Evolutionary conservation across 2,329 filamentous ascomycete species (phyloP).

Genomic region (Amphichorda felina): DNA sequence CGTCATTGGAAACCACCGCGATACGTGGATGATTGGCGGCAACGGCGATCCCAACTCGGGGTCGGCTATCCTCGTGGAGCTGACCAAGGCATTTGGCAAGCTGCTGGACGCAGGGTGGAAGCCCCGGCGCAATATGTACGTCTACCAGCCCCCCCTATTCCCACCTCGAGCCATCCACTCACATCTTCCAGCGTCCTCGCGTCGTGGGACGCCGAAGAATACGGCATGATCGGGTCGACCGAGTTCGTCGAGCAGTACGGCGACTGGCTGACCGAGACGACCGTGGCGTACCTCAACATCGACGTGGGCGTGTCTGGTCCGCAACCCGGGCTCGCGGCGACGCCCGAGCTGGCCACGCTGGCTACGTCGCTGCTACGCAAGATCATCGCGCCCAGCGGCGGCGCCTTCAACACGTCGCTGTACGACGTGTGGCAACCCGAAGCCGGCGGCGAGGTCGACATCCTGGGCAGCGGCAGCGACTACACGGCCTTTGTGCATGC

Average conservation of each 20-base stretch:
- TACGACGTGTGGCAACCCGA: constrained; percentile 27
- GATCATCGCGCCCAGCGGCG: constrained; percentile 47
- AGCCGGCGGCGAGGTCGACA: constrained; percentile 25
- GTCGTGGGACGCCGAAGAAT: constrained; percentile 64
- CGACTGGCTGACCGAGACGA: constrained; percentile 59
- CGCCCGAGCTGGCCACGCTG: constrained; percentile 56
- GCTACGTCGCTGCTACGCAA: constrained; percentile 48
- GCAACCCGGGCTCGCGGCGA: constrained; percentile 42
- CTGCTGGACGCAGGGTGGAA: constrained; percentile 67
- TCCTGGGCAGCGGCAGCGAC: constrained; percentile 55
- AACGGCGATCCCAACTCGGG: constrained; percentile 78
- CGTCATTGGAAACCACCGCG: constrained; percentile 69
- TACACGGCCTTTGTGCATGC: constrained; percentile 55
- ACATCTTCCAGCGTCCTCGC: constrained; percentile 70
- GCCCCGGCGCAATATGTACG: constrained; percentile 50
- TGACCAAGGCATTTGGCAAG: constrained; percentile 59
- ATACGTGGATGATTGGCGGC: constrained; percentile 77
- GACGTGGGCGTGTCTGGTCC: constrained; percentile 56
- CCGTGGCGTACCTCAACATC: constrained; percentile 71
- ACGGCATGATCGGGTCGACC: constrained; percentile 67
- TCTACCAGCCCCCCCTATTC: not conserved
- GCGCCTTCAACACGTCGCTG: constrained; percentile 27
- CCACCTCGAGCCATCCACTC: too few relatives aligned
- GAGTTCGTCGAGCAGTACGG: constrained; percentile 82
- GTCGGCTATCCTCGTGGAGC: constrained; percentile 64